Base-by-base conservation (phyloP, 2,329 filamentous ascomycete genomes). In the Colletotrichum ledebouriae region DNA sequence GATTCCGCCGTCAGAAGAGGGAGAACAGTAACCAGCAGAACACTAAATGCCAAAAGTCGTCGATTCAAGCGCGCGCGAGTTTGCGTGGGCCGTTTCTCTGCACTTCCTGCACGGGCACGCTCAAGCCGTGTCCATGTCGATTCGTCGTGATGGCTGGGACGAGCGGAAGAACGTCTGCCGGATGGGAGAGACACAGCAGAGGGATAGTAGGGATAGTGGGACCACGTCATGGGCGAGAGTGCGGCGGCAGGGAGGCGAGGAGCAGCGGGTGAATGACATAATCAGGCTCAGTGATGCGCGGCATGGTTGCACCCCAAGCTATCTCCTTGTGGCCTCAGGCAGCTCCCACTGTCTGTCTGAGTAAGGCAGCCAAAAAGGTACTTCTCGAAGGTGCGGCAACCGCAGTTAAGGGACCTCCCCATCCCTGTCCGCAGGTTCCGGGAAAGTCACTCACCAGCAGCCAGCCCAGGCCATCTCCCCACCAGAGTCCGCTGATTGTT, bases 261-360 rank as follows among this genome's bases (percentile, higher is more conserved):
- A 59, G 47, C 47, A 61, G 42, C 63, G n/a, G 17, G 20, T 41
- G 61, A 17, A 65, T 68, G 66, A 68, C 61, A 68, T 68, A 65
- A 65, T 60, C 55, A 17, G 12, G 13, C n/a, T 29, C 20, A 15
- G 34, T 13, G 50, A 67, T 50, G 17, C 25, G 34, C 49, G 10
- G 1, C 2, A 2, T 9, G 1, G 6, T 29, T 29, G 29, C 6
- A 25, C 25, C 25, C 5, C 25, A 5, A 29, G 29, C 29, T 20
- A 34, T 22, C 9, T 2, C 3, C 13, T 6, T 29, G 29, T 29
- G 29, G 63, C 63, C 58, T 67, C 9, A 62, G 63, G 63, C 63
- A 62, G n/a, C n/a, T 12, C 1, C 10, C 5, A 44, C n/a, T 10
- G 17, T 46, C 4, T 5, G 22, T 4, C 4, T 34, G 2, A 6